phyloP scores from a whole-genome alignment of 2,329 filamentous ascomycete genomes.

The Didymella keratinophila region DNA sequence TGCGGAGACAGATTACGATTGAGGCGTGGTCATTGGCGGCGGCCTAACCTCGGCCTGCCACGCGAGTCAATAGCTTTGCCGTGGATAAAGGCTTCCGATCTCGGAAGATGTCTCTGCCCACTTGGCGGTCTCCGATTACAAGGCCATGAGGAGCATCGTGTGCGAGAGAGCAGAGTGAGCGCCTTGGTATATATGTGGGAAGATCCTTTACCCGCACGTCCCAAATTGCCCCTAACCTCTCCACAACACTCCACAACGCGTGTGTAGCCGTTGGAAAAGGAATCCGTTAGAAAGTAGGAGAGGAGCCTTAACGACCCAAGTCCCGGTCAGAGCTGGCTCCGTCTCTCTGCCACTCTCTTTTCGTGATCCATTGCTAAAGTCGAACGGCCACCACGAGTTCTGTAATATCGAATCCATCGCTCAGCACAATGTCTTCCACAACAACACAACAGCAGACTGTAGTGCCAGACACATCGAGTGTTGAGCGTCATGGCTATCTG shows the following conservation, averaged over 20 bases:
- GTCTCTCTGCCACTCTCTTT: slow-evolving; percentile 2
- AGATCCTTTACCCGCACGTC: slow-evolving; percentile 14
- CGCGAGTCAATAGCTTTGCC: slow-evolving; percentile 8
- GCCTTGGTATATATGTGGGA: slow-evolving; percentile 13
- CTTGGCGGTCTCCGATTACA: slow-evolving; percentile 10
- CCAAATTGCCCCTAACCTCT: slow-evolving; percentile 3
- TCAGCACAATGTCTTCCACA: slow-evolving; percentile 16
- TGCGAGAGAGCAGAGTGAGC: slow-evolving; percentile 1
- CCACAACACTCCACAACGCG: slow-evolving; percentile 20
- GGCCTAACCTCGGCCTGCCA: background rate
- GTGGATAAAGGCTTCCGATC: slow-evolving; percentile 22
- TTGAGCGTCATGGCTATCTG: slow-evolving; percentile 61
- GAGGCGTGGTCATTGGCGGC: slow-evolving; percentile 6
- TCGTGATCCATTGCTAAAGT: slow-evolving; percentile 2
- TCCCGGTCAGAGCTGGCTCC: slow-evolving; percentile 2
- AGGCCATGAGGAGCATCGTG: slow-evolving; percentile 13
- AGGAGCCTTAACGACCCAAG: slow-evolving; percentile 5
- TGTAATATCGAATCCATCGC: background rate
- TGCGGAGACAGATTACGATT: slow-evolving; percentile 12
- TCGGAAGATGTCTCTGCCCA: slow-evolving; percentile 23
- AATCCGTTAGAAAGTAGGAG: slow-evolving; percentile 8
- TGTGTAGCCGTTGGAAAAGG: slow-evolving; percentile 17
- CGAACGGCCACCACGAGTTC: background rate
- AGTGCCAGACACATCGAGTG: slow-evolving; percentile 21
- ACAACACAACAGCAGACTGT: slow-evolving; percentile 6